Conservation (phyloP, 768 basidiomycete genomes). For the Pleurotus eryngii region DNA sequence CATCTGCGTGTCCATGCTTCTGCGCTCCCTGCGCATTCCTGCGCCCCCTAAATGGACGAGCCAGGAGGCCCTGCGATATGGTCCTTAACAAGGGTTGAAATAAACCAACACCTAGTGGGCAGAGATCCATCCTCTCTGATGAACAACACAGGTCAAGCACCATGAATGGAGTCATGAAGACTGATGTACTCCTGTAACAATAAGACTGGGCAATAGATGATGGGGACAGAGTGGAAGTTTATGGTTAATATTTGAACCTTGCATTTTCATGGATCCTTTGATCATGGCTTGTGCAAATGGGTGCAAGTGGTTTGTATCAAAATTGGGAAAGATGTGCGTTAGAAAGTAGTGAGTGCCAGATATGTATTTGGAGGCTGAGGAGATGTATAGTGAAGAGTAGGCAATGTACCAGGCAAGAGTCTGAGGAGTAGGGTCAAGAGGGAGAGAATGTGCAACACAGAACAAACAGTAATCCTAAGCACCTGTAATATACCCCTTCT, state of each 20-base stretch:
- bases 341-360: conserved; percentile 21
- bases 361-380: conserved; percentile 17
- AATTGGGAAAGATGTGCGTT: conserved; percentile 19
- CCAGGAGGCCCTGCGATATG: too few species aligned
- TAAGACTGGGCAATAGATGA: background rate
- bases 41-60: too few species aligned
- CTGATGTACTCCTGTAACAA: background rate
- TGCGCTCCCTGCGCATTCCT: too few species aligned
- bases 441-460: conserved; percentile 21
- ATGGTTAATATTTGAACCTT: conserved; percentile 8
- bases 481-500: conserved; percentile 15
- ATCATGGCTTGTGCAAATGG: conserved; percentile 17
- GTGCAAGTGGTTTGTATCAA: conserved; percentile 14
- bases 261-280: conserved; percentile 13
- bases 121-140: background rate
- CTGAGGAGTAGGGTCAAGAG: conserved; percentile 27
- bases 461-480: conserved; percentile 24
- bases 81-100: too few species aligned
- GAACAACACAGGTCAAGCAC: background rate
- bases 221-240: conserved; percentile 9
- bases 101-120: background rate
- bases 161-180: background rate
- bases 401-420: conserved; percentile 32
- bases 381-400: conserved; percentile 26
- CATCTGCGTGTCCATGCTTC: too few species aligned